These are phyloP conservation scores for Elongisporangium prolatum DNA, from an alignment of 352 stramenopile genomes.

Conservation along the genomic window DNA sequence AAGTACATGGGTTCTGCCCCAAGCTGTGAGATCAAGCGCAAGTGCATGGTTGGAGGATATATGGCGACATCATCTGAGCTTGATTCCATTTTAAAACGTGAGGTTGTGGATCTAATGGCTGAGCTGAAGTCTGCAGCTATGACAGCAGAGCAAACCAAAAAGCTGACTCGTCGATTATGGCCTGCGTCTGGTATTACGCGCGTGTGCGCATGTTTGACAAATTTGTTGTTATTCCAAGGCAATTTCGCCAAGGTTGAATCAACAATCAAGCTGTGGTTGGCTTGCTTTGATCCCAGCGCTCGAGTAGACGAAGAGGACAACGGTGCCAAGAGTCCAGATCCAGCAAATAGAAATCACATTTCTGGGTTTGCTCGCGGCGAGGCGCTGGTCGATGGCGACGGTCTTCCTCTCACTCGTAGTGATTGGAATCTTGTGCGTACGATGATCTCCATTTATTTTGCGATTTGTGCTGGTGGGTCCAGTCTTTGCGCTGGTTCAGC, in stretches of 20 bases:
- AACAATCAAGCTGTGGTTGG: slow-evolving; percentile 60
- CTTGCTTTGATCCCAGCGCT: slow-evolving; percentile 72
- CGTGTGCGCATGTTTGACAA: slow-evolving; percentile 70
- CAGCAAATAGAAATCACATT: not conserved
- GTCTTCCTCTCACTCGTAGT: slow-evolving; percentile 66
- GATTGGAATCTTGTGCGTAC: slow-evolving; percentile 82
- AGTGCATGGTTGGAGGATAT: slow-evolving; percentile 65
- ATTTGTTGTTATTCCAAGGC: slow-evolving; percentile 69
- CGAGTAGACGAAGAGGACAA: slow-evolving; percentile 37
- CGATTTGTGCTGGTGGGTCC: slow-evolving; percentile 46
- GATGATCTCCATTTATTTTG: slow-evolving; percentile 78
- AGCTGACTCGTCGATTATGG: slow-evolving; percentile 61
- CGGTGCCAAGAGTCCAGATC: slow-evolving; percentile 11
- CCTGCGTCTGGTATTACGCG: slow-evolving; percentile 76
- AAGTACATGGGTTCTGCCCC: slow-evolving; percentile 65
- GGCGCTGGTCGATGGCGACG: slow-evolving; percentile 71
- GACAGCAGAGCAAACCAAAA: slow-evolving; percentile 60
- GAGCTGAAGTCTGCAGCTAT: slow-evolving; percentile 57
- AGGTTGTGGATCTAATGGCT: slow-evolving; percentile 56
- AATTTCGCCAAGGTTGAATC: slow-evolving; percentile 45
- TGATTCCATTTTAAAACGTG: slow-evolving; percentile 49
- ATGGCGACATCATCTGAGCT: slow-evolving; percentile 65
- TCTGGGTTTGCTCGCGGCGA: slow-evolving; percentile 60
- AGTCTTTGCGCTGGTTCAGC: slow-evolving; percentile 3
- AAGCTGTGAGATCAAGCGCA: slow-evolving; percentile 67